These are phyloP conservation scores for Fusarium veterinarium DNA, from an alignment of 2,329 filamentous ascomycete species.

Conservation along the genomic window DNA sequence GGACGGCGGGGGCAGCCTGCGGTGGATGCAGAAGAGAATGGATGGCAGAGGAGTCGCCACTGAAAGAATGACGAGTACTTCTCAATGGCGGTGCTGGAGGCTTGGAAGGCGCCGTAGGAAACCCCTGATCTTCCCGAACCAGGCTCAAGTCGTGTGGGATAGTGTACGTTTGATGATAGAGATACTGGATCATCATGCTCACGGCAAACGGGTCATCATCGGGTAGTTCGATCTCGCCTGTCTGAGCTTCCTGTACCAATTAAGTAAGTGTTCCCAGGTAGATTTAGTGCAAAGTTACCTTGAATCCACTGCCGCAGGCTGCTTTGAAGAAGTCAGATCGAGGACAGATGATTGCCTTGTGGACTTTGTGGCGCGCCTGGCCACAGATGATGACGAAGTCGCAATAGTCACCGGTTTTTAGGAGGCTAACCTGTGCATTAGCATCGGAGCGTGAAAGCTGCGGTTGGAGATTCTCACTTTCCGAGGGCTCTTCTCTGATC, in stretches of 20 bases:
- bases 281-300: background rate
- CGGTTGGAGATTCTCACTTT: background rate
- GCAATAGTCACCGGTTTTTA: background rate
- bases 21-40: background rate
- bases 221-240: fast-evolving
- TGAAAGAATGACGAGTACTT: background rate
- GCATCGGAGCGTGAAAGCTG: background rate
- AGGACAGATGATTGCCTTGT: background rate
- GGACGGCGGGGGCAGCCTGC: fast-evolving
- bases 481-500: background rate
- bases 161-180: background rate
- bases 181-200: background rate
- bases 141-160: background rate
- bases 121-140: fast-evolving
- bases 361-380: background rate
- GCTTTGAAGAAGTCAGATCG: background rate
- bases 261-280: background rate
- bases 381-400: background rate
- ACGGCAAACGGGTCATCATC: background rate
- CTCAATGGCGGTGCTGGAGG: background rate
- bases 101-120: fast-evolving
- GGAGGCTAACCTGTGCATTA: fast-evolving
- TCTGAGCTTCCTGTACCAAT: background rate
- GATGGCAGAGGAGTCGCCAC: background rate
- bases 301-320: background rate